phyloP scores from a whole-genome alignment of 768 basidiomycete species.

The Amanita subjunquillea region DNA sequence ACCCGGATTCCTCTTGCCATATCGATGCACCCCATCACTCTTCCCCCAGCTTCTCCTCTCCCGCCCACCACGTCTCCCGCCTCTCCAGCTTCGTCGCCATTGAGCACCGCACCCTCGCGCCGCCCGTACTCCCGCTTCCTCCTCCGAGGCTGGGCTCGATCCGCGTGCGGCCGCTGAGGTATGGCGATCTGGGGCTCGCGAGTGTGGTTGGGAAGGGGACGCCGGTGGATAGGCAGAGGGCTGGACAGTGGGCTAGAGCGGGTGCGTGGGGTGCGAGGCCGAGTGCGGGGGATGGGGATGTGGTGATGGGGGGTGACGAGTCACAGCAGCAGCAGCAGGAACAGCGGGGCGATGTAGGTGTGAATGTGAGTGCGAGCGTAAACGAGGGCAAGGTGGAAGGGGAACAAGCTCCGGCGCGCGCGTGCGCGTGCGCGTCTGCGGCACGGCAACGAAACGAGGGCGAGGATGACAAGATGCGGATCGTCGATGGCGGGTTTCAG shows the following conservation, averaged over 20 bases:
- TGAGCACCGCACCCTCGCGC: no score
- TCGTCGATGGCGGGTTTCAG: neutral
- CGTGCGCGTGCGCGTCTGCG: no score
- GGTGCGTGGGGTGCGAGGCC: slow-evolving; percentile 1
- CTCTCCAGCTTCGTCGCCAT: neutral
- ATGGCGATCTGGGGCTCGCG: slow-evolving; percentile 15
- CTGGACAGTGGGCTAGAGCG: slow-evolving; percentile 17
- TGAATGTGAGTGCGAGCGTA: no score
- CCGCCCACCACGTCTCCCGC: slow-evolving; percentile 7
- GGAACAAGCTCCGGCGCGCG: no score
- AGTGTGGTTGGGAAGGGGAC: slow-evolving; percentile 23
- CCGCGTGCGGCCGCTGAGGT: slow-evolving; percentile 17
- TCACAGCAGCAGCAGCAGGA: neutral
- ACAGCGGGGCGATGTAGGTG: no score
- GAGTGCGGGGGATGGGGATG: neutral
- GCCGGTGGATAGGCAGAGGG: slow-evolving; percentile 19
- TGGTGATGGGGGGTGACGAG: neutral
- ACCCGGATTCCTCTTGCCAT: neutral
- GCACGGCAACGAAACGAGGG: neutral
- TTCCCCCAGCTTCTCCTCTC: slow-evolving; percentile 7
- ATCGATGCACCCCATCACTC: neutral
- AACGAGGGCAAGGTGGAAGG: no score
- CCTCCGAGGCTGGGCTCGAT: slow-evolving; percentile 23
- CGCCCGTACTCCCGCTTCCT: slow-evolving; percentile 19
- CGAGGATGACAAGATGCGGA: neutral